Evolutionary conservation across 2,329 filamentous ascomycete genomes (phyloP), one percentile per base, ranked within the genome.

Genomic region (Aspergillus uvarum): DNA sequence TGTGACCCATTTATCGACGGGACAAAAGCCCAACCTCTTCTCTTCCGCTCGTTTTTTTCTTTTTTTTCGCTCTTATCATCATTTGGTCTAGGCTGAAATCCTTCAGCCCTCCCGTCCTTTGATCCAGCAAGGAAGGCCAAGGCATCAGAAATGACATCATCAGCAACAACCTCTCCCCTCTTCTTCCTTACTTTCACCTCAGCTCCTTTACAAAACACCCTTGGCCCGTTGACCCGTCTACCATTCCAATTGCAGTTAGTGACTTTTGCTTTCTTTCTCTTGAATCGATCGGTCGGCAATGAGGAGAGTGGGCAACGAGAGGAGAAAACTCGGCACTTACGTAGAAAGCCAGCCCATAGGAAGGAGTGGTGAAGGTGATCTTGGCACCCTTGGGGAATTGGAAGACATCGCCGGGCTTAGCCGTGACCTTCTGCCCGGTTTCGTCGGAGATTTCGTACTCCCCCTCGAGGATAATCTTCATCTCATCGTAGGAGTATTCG

Each of bases 401-500:
- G 66, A 90, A 88, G 51, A 89, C 85, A 72, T 90, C 88, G 0
- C 88, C 88, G 7, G 83, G 79, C 32, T 76, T 79, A 8, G 85
- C 87, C 54, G 82, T 80, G 24, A 87, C 85, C 65, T 81, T 76
- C 66, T 83, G 79, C 42, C 87, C 87, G 1, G 84, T 84, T 71
- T 83, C 83, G 65, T 89, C 87, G 31, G 79, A 79, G 67, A 90
- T 88, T 62, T 85, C 83, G 69, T 87, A 89, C 65, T 84, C 81
- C 14, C 87, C 88, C 67, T 89, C 87, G 10, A 90, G 75, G 64
- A 90, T 87, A 70, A 90, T 88, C 79, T 90, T 90, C 84, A 89
- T 88, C 79, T 90, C 88, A 69, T 90, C 83, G 74, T 89, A 90
- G 47, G 80, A 85, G 75, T 90, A 90, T 32, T 82, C 85, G 77